Evolutionary conservation across 2,329 filamentous ascomycete species (phyloP), one percentile per base, ranked within the genome.

Genomic region (Monilinia laxa): DNA sequence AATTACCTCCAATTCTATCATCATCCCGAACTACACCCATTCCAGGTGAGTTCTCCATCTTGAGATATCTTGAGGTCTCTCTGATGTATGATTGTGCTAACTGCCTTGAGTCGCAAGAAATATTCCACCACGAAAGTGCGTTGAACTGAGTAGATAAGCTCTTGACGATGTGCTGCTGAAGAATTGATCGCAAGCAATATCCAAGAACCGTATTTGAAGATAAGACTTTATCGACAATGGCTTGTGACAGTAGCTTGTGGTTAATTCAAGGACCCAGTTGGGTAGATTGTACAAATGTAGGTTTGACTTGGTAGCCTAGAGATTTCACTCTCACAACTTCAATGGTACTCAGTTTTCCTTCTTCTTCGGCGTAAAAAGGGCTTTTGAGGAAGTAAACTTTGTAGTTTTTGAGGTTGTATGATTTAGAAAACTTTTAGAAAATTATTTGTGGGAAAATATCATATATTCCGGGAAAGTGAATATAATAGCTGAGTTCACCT

Each of bases 1-100:
- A 65, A 62, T 65, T 65, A 65, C 64, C 64, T 65, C 64, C 64
- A 40, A 65, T 52, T 52, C 31, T 62, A 54, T 49, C n/a, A 53
- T 31, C 25, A 20, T 60, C 42, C 35, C 18, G 64, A 42, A 35
- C 55, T 23, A 53, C 56, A 53, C 14, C 47, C 18, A 38, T 47
- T 54, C 53, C 40, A 53, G 55, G 49, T 53, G 38, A 16, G 35
- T 35, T 25, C 28, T 52, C 64, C 64, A 65, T 65, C 56, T 52
- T 45, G 64, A 65, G 64, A 65, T 60, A 14, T 54, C 55, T 62
- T 62, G 55, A 65, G 28, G 64, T 65, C 64, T 65, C 55, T 62
- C 54, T 18, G 25, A 52, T 28, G 35, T 59, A 14, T 38, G 16
- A 28, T 38, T n/a, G 31, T 51, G n/a, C 25, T 20, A 25, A 28